Conservation (phyloP, 345 rosid species). For the Barbarea vulgaris region DNA sequence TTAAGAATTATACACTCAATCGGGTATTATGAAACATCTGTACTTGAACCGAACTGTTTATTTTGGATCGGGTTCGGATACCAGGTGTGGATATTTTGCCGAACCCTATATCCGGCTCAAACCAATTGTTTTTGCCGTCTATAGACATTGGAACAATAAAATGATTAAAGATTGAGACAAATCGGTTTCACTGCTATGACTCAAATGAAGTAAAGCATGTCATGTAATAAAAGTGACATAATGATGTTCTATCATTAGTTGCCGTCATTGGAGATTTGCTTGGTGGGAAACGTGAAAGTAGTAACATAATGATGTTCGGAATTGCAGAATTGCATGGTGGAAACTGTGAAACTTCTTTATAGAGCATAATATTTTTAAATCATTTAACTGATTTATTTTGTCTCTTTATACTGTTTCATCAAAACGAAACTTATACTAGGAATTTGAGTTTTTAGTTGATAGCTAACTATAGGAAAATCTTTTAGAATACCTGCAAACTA, state of each 20-base stretch:
- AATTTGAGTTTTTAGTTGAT: neutral
- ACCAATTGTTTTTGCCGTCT: neutral
- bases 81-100: no score
- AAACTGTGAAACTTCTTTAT: neutral
- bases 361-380: neutral
- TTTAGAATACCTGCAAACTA: no score
- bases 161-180: slow-evolving; percentile 23
- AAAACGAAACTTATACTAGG: no score
- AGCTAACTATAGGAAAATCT: neutral
- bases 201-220: slow-evolving; percentile 33
- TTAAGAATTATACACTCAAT: no score
- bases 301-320: slow-evolving; percentile 15
- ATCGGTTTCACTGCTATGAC: slow-evolving; percentile 5
- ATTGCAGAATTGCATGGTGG: slow-evolving; percentile 32
- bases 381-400: no score
- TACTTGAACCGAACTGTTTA: no score
- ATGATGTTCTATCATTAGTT: slow-evolving; percentile 33
- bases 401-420: neutral
- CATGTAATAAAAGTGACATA: slow-evolving; percentile 32
- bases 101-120: no score
- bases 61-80: no score
- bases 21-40: no score
- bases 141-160: neutral
- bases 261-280: slow-evolving; percentile 28
- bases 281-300: slow-evolving; percentile 33